Evolutionary conservation across 805 yeast genomes (phyloP).

Genomic region (Cyberlindnera mrakii): DNA sequence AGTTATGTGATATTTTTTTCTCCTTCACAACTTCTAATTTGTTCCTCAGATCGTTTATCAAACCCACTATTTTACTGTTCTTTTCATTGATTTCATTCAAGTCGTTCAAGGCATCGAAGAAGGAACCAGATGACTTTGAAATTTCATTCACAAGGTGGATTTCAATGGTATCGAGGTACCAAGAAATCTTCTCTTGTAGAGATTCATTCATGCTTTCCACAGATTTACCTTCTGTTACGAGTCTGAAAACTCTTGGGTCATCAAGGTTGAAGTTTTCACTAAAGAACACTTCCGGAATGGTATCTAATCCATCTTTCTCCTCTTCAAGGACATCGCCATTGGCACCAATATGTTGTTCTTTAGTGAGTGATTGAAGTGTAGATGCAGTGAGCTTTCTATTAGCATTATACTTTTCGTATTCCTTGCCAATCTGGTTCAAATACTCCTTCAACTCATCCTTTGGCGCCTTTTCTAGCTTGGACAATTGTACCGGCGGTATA

Average conservation of each 20-base stretch:
- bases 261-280: constrained; percentile 70
- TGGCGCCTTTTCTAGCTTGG: constrained; percentile 43
- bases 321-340: constrained; percentile 16
- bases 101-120: constrained; percentile 79
- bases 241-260: constrained; percentile 77
- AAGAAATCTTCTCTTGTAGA: constrained; percentile 72
- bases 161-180: constrained; percentile 82
- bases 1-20: constrained; percentile 44
- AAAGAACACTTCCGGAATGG: constrained; percentile 68
- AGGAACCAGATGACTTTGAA: constrained; percentile 75
- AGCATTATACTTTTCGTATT: constrained; percentile 38
- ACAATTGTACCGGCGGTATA: constrained; percentile 73
- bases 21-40: constrained; percentile 42
- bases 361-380: constrained; percentile 15
- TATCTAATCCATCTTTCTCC: constrained; percentile 24
- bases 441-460: constrained; percentile 39
- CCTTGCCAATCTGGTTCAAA: constrained; percentile 34
- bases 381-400: constrained; percentile 37
- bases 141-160: constrained; percentile 75
- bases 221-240: constrained; percentile 59
- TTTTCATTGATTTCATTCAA: constrained; percentile 56
- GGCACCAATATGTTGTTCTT: constrained; percentile 11
- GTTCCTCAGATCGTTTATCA: constrained; percentile 39
- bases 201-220: constrained; percentile 45
- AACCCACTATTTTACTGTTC: constrained; percentile 44